phyloP scores from a whole-genome alignment of 441 rosid species.

The Geranium incanum region DNA sequence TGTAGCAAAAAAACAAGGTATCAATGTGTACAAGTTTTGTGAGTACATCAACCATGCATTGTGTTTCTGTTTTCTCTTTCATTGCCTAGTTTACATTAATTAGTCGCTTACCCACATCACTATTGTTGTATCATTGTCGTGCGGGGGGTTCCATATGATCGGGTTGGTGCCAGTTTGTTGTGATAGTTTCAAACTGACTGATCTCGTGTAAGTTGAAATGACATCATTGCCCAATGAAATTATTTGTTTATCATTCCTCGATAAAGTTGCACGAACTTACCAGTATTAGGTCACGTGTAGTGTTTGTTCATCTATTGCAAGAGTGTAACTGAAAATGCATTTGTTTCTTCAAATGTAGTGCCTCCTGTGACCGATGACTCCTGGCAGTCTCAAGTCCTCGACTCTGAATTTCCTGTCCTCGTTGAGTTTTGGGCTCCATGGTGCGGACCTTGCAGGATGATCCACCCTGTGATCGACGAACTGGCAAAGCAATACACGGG shows the following conservation, averaged over 20 bases:
- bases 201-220: neutral
- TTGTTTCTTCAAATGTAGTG: constrained; percentile 36
- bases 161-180: neutral
- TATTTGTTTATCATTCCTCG: neutral
- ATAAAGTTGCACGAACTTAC: neutral
- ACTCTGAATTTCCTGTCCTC: constrained; percentile 53
- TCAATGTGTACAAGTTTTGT: neutral
- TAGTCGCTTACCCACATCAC: too few relatives aligned
- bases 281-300: too few relatives aligned
- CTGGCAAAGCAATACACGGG: constrained; percentile 67
- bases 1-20: neutral
- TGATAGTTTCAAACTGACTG: neutral
- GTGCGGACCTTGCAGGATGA: constrained; percentile 97
- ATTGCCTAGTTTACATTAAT: too few relatives aligned
- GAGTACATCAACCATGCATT: neutral
- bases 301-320: too few relatives aligned
- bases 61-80: neutral
- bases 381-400: constrained; percentile 73
- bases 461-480: constrained; percentile 69
- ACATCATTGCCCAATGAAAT: neutral
- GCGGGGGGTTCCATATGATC: neutral
- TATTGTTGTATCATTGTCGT: neutral
- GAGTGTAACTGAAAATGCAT: neutral
- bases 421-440: constrained; percentile 99
- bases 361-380: constrained; percentile 45